A percentile compares a stretch with the other conserved stretches of the same genome.
Evolutionary conservation across 2,329 filamentous ascomycete species (phyloP).

Genomic region (Curvularia verruculosa): DNA sequence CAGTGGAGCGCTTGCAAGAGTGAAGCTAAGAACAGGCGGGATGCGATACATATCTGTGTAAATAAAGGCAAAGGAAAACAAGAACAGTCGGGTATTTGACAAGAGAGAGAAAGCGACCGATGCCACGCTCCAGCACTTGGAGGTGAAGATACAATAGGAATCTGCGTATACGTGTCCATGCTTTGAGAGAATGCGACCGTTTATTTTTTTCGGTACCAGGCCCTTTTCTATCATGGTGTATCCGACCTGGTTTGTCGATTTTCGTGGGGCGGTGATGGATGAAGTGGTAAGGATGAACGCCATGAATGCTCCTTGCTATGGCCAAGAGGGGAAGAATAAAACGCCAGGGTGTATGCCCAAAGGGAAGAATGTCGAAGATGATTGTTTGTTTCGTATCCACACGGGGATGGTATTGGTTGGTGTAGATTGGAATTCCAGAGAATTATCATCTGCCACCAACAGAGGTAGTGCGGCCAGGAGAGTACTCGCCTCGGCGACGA

Average conservation of each 20-base stretch:
- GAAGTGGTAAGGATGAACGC: constrained; percentile 37
- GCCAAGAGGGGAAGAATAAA: constrained; percentile 9
- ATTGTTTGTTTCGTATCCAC: constrained; percentile 8
- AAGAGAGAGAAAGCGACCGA: constrained; percentile 34
- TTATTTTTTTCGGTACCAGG: constrained; percentile 2
- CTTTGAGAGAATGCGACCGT: constrained; percentile 17
- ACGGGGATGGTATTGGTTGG: constrained; percentile 4
- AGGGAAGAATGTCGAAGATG: constrained; percentile 1
- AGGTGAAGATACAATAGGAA: constrained; percentile 33
- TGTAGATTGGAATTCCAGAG: constrained; percentile 16
- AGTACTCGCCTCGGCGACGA: constrained; percentile 44
- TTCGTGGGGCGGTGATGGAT: constrained; percentile 6
- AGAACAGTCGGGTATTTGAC: constrained; percentile 22
- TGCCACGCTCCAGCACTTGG: constrained; percentile 48
- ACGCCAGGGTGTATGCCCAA: constrained; percentile 17
- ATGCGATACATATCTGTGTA: constrained; percentile 22
- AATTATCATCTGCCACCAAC: constrained; percentile 43
- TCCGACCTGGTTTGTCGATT: constrained; percentile 6
- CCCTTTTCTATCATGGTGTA: constrained; percentile 5
- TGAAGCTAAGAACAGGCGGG: constrained; percentile 38
- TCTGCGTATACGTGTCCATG: constrained; percentile 17
- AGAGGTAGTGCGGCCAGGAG: constrained; percentile 37
- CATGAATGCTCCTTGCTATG: constrained; percentile 38
- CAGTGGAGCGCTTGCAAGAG: constrained; percentile 35
- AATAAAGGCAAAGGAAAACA: constrained; percentile 8